A percentile compares a stretch with the other conserved stretches of the same genome.
These are phyloP conservation scores for Herpetomonas samuelpessoai DNA, from an alignment of 208 protist genomes.

Conservation along the genomic window DNA sequence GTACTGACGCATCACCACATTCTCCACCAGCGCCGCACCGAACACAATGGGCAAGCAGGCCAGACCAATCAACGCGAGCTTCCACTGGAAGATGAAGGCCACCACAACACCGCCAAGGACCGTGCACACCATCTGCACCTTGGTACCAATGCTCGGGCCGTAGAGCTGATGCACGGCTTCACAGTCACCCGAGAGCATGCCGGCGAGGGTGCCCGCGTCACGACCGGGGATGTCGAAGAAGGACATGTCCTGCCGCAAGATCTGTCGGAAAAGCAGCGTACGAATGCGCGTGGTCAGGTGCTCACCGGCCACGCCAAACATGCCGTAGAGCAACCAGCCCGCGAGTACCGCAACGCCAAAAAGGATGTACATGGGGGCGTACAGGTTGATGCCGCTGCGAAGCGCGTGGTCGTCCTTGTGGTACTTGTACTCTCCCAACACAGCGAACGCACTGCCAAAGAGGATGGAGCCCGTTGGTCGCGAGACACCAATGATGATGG, in stretches of 20 bases:
- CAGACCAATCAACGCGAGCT: slow-evolving; percentile 55
- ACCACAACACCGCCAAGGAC: slow-evolving; percentile 52
- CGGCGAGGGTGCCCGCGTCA: slow-evolving; percentile 59
- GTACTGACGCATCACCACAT: slow-evolving; percentile 39
- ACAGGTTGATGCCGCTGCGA: slow-evolving; percentile 32
- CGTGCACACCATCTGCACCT: slow-evolving; percentile 50
- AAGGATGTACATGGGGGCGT: slow-evolving; percentile 50
- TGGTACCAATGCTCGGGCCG: slow-evolving; percentile 59
- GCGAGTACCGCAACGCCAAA: slow-evolving; percentile 31
- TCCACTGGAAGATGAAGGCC: slow-evolving; percentile 68
- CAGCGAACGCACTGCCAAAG: slow-evolving; percentile 38
- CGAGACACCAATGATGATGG: slow-evolving; percentile 34
- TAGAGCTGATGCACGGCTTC: slow-evolving; percentile 78
- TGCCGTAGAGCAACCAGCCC: slow-evolving; percentile 50
- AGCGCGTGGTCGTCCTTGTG: slow-evolving; percentile 24
- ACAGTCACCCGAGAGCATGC: slow-evolving; percentile 80
- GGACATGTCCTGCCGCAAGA: slow-evolving; percentile 80
- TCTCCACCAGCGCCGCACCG: slow-evolving; percentile 25
- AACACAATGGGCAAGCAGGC: slow-evolving; percentile 61
- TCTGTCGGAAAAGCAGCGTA: slow-evolving; percentile 56
- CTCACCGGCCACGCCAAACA: slow-evolving; percentile 75
- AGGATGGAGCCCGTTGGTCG: slow-evolving; percentile 45
- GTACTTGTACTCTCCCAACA: slow-evolving; percentile 29
- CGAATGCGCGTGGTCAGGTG: slow-evolving; percentile 65
- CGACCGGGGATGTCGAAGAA: slow-evolving; percentile 80